Conservation (phyloP, 345 rosid species). For the Rhizophora apiculata region DNA sequence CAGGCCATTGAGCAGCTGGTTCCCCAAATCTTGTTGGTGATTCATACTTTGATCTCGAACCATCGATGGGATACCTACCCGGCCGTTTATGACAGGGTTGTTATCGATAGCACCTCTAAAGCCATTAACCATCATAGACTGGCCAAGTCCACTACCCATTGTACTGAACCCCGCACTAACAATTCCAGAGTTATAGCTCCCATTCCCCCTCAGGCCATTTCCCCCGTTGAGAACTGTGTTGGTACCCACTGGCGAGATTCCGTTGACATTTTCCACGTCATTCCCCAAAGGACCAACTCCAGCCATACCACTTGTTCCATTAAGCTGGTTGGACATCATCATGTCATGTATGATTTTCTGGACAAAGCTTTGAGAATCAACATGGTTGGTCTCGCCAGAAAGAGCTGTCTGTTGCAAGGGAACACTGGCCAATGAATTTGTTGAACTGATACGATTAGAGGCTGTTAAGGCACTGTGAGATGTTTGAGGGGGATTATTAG, state of each 20-base stretch:
- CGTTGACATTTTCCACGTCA: slow-evolving; percentile 55
- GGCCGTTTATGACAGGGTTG: slow-evolving; percentile 65
- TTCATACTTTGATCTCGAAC: slow-evolving; percentile 60
- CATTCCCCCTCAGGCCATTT: slow-evolving; percentile 52
- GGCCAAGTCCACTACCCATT: slow-evolving; percentile 60
- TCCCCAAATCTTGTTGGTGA: slow-evolving; percentile 78
- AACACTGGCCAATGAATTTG: slow-evolving; percentile 56
- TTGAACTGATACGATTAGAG: slow-evolving; percentile 50
- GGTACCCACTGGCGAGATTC: slow-evolving; percentile 42
- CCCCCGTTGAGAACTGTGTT: slow-evolving; percentile 42
- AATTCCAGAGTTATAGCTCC: slow-evolving; percentile 35
- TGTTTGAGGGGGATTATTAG: slow-evolving; percentile 51
- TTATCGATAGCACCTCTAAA: slow-evolving; percentile 59
- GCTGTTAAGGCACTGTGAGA: slow-evolving; percentile 49
- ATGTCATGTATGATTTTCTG: slow-evolving; percentile 83
- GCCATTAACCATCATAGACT: slow-evolving; percentile 56
- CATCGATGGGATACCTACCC: slow-evolving; percentile 52
- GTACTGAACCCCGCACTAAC: slow-evolving; percentile 44
- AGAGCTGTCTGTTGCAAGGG: slow-evolving; percentile 57
- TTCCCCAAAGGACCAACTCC: slow-evolving; percentile 54
- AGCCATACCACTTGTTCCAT: slow-evolving; percentile 47
- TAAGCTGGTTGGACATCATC: slow-evolving; percentile 63
- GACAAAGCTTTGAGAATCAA: slow-evolving; percentile 72
- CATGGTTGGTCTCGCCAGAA: slow-evolving; percentile 53
- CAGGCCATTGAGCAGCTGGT: slow-evolving; percentile 58